Base-by-base conservation (phyloP, 163 green algal species). In the Coccomyxa subellipsoidea region DNA sequence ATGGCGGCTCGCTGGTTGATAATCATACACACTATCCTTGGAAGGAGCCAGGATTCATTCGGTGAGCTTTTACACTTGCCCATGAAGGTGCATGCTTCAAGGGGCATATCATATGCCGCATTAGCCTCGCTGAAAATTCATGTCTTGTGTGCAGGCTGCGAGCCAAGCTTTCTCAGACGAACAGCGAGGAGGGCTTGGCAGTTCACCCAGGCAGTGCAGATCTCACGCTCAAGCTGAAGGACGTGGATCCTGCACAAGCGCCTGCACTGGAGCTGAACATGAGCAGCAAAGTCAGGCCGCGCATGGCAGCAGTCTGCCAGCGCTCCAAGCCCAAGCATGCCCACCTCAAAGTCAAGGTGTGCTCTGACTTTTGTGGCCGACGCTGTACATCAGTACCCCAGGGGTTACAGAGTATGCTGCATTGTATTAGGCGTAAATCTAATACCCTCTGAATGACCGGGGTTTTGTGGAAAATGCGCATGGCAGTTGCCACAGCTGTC, bases 151-250 rank as follows among this genome's bases (percentile, higher is more conserved):
- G 7, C 27, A 73, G 66, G 66, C 66, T 73, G 66, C 21, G 66
- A 32, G n/a, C 2, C 2, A 73, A 73, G 66, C 66, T 73, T 10
- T 18, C 66, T 36, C 66, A 32, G 27, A 73, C 66, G 27, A n/a
- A 7, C 2, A 73, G 1, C 27, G 27, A 2, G 66, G 66, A 34
- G 66, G 29, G 66, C 18, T 23, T 73, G 66, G 7, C 1, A 34
- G 66, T 73, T 34, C 66, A 32, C 1, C 66, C 66, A 23, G 66
- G 66, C 29, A 73, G 7, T 34, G 66, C 66, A 32, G 66, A 73
- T n/a, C 66, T 73, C 29, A 73, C 66, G 27, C 66, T 73, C 21
- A 73, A 73, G 66, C 27, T 73, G 29, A 73, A 73, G 66, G 66
- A 73, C 27, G 66, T 73, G 66, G 66, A 73, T n/a, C 66, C 66